phyloP scores from a whole-genome alignment of 768 basidiomycete genomes.

The Phylloporus sp. region DNA sequence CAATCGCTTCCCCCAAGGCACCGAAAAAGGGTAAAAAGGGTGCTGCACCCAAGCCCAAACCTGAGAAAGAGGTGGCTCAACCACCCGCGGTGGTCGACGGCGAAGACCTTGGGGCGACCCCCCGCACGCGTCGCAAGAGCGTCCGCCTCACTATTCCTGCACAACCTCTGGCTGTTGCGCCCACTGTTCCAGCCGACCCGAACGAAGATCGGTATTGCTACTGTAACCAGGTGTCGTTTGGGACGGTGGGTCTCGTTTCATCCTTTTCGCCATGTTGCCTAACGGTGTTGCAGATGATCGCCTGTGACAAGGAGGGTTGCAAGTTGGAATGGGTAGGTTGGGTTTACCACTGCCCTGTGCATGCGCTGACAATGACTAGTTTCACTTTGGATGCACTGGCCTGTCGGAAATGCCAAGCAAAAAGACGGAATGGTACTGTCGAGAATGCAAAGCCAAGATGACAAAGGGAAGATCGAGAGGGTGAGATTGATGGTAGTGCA shows the following conservation, averaged over 20 bases:
- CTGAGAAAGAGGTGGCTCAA: conserved; percentile 17
- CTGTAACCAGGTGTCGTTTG: conserved; percentile 75
- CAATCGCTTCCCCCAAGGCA: conserved; percentile 11
- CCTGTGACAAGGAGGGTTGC: conserved; percentile 70
- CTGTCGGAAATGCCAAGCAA: conserved; percentile 54
- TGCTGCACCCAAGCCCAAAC: conserved; percentile 7
- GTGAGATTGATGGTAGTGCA: conserved; percentile 16
- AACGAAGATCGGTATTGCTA: conserved; percentile 70
- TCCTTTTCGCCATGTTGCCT: not conserved
- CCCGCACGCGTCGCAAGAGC: conserved; percentile 22
- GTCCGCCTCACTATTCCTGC: conserved; percentile 37
- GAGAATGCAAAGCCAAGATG: conserved; percentile 47
- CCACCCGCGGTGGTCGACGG: conserved; percentile 1
- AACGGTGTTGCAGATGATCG: conserved; percentile 63
- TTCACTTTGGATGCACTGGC: conserved; percentile 66
- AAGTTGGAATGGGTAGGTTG: conserved; percentile 75
- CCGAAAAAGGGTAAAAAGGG: conserved; percentile 24
- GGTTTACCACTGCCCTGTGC: not conserved
- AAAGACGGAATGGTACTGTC: conserved; percentile 64
- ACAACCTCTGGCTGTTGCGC: conserved; percentile 13
- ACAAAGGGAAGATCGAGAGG: conserved; percentile 32
- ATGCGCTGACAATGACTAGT: conserved; percentile 38
- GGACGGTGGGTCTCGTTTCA: conserved; percentile 49
- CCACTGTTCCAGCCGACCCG: conserved; percentile 32
- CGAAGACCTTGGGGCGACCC: conserved; percentile 5